Evolutionary conservation across 225 moss, liverwort and hornwort genomes (phyloP).

Genomic region (Straminergon stramineum): DNA sequence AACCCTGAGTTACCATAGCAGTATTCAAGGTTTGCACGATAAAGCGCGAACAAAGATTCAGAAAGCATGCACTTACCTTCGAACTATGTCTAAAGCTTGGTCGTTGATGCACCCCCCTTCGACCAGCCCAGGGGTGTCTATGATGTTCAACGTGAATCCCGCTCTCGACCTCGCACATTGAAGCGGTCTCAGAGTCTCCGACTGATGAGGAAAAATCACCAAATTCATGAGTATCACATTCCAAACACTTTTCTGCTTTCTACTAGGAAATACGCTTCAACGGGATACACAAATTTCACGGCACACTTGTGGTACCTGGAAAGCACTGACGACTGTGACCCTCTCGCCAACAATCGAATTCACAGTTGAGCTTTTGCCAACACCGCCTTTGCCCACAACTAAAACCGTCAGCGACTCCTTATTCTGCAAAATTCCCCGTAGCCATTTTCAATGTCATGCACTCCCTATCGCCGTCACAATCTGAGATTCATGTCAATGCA

Average conservation of each 20-base stretch:
- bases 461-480: background rate
- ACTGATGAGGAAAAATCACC: constrained; percentile 23
- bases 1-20: background rate
- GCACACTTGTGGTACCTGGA: constrained; percentile 42
- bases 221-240: background rate
- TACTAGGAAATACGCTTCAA: background rate
- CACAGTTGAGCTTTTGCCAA: constrained; percentile 94
- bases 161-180: constrained; percentile 87
- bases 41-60: background rate
- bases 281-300: background rate
- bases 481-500: background rate
- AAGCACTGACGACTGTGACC: constrained; percentile 88
- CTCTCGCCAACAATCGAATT: constrained; percentile 96
- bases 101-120: constrained; percentile 92
- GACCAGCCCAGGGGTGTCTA: constrained; percentile 92
- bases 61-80: constrained; percentile 35
- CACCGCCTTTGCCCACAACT: constrained; percentile 93
- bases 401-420: constrained; percentile 82
- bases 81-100: constrained; percentile 85
- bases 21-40: background rate
- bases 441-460: background rate
- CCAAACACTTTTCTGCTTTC: background rate
- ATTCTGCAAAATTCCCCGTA: constrained; percentile 37
- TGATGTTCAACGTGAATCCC: constrained; percentile 88
- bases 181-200: constrained; percentile 91